These are phyloP conservation scores for Gracilariopsis chorda DNA, from an alignment of 23 red algal species.

Conservation along the genomic window DNA sequence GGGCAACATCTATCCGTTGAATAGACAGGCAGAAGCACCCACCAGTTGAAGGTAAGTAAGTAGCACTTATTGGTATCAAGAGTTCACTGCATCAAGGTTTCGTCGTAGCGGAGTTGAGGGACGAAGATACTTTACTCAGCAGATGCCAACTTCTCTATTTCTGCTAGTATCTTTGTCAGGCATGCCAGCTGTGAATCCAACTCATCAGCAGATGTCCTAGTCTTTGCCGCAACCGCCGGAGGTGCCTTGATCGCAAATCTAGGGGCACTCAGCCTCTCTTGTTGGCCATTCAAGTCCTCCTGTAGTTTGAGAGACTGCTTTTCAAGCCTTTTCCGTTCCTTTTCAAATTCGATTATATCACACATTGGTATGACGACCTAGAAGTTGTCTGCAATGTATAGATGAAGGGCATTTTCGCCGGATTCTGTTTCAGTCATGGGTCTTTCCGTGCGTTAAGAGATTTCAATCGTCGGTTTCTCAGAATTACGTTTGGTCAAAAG, in stretches of 20 bases:
- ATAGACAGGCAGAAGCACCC: no score
- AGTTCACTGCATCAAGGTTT: no score
- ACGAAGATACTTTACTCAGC: not conserved
- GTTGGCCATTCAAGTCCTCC: constrained; percentile 60
- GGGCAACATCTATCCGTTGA: no score
- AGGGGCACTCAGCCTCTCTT: constrained; percentile 52
- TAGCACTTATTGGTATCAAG: no score
- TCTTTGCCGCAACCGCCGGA: constrained; percentile 52
- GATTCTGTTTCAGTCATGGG: not conserved
- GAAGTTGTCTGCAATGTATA: constrained; percentile 65
- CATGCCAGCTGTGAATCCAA: constrained; percentile 47
- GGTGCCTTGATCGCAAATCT: constrained; percentile 86
- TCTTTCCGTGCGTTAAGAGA: not conserved
- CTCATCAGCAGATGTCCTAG: constrained; percentile 1
- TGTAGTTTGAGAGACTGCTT: constrained; percentile 62
- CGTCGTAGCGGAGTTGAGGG: not conserved
- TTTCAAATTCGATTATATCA: constrained; percentile 66
- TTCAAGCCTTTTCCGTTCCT: constrained; percentile 68
- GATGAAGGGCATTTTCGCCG: not conserved
- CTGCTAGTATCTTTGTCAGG: constrained; percentile 6
- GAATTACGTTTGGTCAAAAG: constrained; percentile 56
- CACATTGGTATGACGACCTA: constrained; percentile 59
- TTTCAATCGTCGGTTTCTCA: not conserved
- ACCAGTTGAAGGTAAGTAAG: no score
- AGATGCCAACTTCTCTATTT: constrained; percentile 30